Evolutionary conservation across 805 yeast species (phyloP), one percentile per base, ranked within the genome.

Genomic region (Wickerhamomyces ciferrii): DNA sequence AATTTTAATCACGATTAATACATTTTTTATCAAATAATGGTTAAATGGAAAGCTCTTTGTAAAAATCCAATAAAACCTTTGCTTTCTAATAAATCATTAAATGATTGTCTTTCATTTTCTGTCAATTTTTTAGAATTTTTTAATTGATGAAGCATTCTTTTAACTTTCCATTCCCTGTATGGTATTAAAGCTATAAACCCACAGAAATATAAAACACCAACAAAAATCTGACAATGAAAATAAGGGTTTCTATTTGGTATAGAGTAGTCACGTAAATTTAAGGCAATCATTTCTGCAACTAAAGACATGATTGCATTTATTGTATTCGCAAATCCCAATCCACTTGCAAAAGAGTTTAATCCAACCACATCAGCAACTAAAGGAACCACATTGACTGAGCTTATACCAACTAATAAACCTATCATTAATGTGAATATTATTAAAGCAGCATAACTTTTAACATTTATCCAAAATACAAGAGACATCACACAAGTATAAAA

Each of bases 141-240:
- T 42, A 48, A 14, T 38, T 54, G 58, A 13, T 47, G 46, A 14
- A 79, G 49, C 56, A 68, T 67, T 41, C 74, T 60, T 40, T 69
- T 53, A 2, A 83, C 76, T 46, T 75, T 66, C 67, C 71, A 69
- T 51, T 79, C 83, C 51, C 90, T 68, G 19, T 79, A 64, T 0
- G 77, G 63, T 2, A 78, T 48, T 45, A 75, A 61, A 24, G 78
- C 47, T 3, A 78, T 6, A 11, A 74, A 55, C 0, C 75, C 75
- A 11, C 61, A 62, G n/a, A 74, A 56, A 51, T 73, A 75, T 41
- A 75, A 60, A 18, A 70, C 55, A 2, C 86, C 88, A 5, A 80
- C 74, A 58, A 80, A 81, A 1, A 81, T 68, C 55, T 83, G 88
- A 2, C 84, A 71, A 52, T 82, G 73, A 32, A 76, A 62, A 53